Evolutionary conservation across 108 stramenopile species (phyloP).

Genomic region (Nitzschia sp.): DNA sequence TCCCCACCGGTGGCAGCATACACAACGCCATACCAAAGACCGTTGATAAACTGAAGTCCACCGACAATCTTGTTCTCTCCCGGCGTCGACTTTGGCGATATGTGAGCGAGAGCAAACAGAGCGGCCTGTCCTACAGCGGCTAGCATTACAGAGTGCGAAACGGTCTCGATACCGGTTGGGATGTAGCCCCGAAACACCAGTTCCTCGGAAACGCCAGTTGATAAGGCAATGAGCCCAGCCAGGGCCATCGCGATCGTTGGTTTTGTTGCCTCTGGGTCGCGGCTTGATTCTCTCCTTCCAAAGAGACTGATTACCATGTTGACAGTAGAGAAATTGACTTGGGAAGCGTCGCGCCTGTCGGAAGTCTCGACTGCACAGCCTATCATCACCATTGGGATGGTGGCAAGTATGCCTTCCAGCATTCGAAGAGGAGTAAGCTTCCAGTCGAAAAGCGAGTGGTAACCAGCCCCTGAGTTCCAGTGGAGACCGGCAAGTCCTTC

Average conservation of each 20-base stretch:
- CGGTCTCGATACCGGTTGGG: constrained; percentile 28
- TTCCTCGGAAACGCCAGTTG: constrained; percentile 56
- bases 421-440: constrained; percentile 16
- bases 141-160: constrained; percentile 28
- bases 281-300: constrained; percentile 39
- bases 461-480: constrained; percentile 16
- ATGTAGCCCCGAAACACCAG: constrained; percentile 52
- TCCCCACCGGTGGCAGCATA: constrained; percentile 43
- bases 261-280: constrained; percentile 25
- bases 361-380: constrained; percentile 35
- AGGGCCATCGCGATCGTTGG: constrained; percentile 22
- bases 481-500: constrained; percentile 19
- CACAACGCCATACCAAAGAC: constrained; percentile 48
- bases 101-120: constrained; percentile 52
- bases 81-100: constrained; percentile 23
- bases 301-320: constrained; percentile 62
- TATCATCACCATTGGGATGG: constrained; percentile 51
- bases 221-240: constrained; percentile 26
- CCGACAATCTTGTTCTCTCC: constrained; percentile 46
- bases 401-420: constrained; percentile 39
- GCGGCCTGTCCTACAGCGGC: constrained; percentile 48
- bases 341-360: constrained; percentile 30
- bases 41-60: constrained; percentile 40
- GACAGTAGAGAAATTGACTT: constrained; percentile 49
- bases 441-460: constrained; percentile 36